Evolutionary conservation across 208 protist species (phyloP).

Genomic region (Wallacemonas rigidus): DNA sequence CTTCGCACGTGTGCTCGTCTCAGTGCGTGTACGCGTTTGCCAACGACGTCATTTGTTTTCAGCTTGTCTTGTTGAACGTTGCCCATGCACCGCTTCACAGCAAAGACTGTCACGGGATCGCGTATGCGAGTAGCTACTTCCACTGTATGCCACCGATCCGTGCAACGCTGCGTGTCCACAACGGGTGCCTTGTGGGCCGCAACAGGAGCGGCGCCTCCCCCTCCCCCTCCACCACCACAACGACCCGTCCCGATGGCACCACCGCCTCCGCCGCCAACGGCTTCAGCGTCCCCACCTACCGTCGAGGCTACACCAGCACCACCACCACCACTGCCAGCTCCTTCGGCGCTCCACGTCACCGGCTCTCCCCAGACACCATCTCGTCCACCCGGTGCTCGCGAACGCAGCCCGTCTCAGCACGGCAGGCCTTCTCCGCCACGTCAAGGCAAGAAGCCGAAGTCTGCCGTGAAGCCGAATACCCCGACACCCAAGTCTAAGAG

Average conservation of each 20-base stretch:
- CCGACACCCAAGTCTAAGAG: no score
- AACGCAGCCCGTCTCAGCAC: slow-evolving; percentile 8
- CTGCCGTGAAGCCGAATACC: no score
- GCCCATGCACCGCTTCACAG: neutral
- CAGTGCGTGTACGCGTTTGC: no score
- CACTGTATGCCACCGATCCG: neutral
- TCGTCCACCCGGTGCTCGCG: neutral
- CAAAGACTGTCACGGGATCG: neutral
- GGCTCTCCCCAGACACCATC: neutral
- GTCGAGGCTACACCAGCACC: neutral
- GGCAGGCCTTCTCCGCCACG: no score
- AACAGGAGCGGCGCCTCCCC: slow-evolving; percentile 21
- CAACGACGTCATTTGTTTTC: neutral
- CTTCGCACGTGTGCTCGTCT: no score
- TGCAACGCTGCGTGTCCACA: slow-evolving; percentile 11
- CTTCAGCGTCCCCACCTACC: slow-evolving; percentile 3
- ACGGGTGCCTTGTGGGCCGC: slow-evolving; percentile 7
- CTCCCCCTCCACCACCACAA: slow-evolving; percentile 28
- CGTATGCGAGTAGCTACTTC: neutral
- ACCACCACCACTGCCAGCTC: slow-evolving; percentile 21
- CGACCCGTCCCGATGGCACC: slow-evolving; percentile 18
- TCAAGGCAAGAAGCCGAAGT: no score
- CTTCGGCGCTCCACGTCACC: neutral
- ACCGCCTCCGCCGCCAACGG: slow-evolving; percentile 21
- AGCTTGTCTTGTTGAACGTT: neutral